Evolutionary conservation across 2,329 filamentous ascomycete species (phyloP), one percentile per base, ranked within the genome.

Genomic region (Tolypocladium cylindrosporum): DNA sequence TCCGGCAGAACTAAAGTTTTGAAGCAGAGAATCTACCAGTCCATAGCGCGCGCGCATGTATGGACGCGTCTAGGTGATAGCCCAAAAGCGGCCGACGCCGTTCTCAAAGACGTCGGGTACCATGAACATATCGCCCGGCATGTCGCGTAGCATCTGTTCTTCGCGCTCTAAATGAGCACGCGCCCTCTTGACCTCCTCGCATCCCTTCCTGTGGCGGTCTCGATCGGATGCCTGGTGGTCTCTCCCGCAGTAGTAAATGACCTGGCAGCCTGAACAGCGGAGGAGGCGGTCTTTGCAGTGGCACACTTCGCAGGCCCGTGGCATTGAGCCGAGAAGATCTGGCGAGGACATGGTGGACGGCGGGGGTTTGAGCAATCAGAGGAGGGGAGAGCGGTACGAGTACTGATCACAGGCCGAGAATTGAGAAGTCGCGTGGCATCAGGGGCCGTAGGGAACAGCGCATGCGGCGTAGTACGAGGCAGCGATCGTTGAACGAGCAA

Each of bases 31-130:
- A 21, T 73, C 64, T 4, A 69, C 68, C 2, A 76, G 57, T 0
- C 50, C 61, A 55, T 64, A 71, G 3, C 66, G 65, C 4, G 64
- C 61, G 24, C 71, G 62, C 76, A 79, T 78, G 61, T 79, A 81
- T 13, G 67, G 60, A n/a, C 74, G 71, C 3, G 77, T 79, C 41
- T 67, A 65, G 1, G 60, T 2, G 24, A 76, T 66, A 9, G 65
- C 66, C 74, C 75, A 79, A 62, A 81, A 81, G 24, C 62, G 63
- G 40, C 77, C 77, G 19, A 70, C 69, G 1, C 61, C 16, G 0
- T 65, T 68, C 58, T 75, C 71, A 58, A 79, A 80, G 48, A 68
- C 59, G 54, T 74, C 68, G 6, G 62, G 64, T 0, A 68, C 64
- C 0, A 60, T 66, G 7, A 68, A 55, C 4, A 61, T 40, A 57